Percentiles rank a stretch among this genome's conserved stretches.
Evolutionary conservation across 495 filamentous ascomycete species (phyloP).

Genomic region (Cryomyces antarcticus): DNA sequence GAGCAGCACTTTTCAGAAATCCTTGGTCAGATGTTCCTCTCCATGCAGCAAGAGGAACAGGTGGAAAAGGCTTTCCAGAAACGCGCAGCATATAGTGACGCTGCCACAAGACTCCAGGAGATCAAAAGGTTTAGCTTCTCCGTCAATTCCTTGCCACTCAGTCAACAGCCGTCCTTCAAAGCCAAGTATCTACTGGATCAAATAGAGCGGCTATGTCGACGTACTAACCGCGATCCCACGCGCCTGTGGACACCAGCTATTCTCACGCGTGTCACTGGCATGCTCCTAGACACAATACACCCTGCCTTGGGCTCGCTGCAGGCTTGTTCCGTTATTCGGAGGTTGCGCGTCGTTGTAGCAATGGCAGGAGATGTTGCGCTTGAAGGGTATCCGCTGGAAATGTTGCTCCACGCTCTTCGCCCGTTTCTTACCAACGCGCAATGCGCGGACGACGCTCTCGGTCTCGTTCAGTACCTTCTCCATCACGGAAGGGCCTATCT

Average conservation of each 20-base stretch:
- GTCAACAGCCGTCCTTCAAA: conserved; percentile 73
- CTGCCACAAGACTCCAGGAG: conserved; percentile 37
- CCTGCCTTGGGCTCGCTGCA: conserved; percentile 75
- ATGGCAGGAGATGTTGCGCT: conserved; percentile 51
- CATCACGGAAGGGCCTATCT: conserved; percentile 46
- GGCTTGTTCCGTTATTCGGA: conserved; percentile 68
- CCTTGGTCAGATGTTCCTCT: conserved; percentile 47
- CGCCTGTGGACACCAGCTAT: conserved; percentile 60
- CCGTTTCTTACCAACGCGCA: conserved; percentile 61
- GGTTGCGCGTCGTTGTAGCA: conserved; percentile 61
- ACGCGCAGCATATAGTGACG: conserved; percentile 33
- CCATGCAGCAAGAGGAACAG: conserved; percentile 52
- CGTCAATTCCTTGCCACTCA: conserved; percentile 36
- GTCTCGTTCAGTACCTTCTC: conserved; percentile 70
- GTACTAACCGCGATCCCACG: conserved; percentile 38
- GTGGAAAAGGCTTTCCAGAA: conserved; percentile 54
- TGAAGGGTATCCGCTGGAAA: conserved; percentile 71
- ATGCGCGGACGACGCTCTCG: conserved; percentile 83
- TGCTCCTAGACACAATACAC: conserved; percentile 59
- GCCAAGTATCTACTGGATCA: conserved; percentile 52
- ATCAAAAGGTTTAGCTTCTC: conserved; percentile 49
- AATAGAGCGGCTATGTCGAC: conserved; percentile 53
- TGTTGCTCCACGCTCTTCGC: conserved; percentile 64
- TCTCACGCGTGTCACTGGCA: conserved; percentile 54
- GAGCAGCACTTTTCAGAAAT: conserved; percentile 54